Conservation (phyloP, 148 eudicot genomes). For the Arbutus unedo region DNA sequence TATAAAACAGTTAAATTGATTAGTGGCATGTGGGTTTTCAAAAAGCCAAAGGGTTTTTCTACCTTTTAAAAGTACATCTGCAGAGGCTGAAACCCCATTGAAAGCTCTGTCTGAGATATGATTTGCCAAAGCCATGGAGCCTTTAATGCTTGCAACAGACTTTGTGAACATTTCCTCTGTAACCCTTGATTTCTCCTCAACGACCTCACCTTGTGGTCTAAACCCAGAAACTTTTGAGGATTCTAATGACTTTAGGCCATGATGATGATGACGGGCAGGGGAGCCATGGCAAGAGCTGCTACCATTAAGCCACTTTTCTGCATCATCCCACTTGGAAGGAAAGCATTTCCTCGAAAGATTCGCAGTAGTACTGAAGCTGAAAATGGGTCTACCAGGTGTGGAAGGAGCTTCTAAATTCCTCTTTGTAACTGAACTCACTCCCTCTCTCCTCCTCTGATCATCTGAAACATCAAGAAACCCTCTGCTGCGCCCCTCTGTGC, state of each 20-base stretch:
- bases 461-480: conserved; percentile 27
- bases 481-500: conserved; percentile 8
- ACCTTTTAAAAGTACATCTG: conserved; percentile 74
- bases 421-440: conserved; percentile 23
- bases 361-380: conserved; percentile 50
- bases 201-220: conserved; percentile 32
- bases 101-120: conserved; percentile 30
- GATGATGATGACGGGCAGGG: conserved; percentile 44
- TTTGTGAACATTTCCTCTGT: conserved; percentile 40
- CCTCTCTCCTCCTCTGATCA: conserved; percentile 42
- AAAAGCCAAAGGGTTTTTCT: background rate
- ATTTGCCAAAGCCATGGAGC: conserved; percentile 21
- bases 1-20: background rate
- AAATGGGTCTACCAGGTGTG: conserved; percentile 77
- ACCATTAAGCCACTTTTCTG: conserved; percentile 73
- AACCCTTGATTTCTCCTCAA: conserved; percentile 52
- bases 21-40: background rate
- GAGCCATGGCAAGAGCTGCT: conserved; percentile 51
- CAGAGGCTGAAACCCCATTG: conserved; percentile 42
- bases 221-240: conserved; percentile 18
- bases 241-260: conserved; percentile 16
- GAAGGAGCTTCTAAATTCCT: conserved; percentile 53
- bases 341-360: conserved; percentile 46
- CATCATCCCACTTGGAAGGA: conserved; percentile 96
- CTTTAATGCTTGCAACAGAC: conserved; percentile 28